Evolutionary conservation across 2,329 filamentous ascomycete genomes (phyloP).

Genomic region (Bipolaris gigantea): DNA sequence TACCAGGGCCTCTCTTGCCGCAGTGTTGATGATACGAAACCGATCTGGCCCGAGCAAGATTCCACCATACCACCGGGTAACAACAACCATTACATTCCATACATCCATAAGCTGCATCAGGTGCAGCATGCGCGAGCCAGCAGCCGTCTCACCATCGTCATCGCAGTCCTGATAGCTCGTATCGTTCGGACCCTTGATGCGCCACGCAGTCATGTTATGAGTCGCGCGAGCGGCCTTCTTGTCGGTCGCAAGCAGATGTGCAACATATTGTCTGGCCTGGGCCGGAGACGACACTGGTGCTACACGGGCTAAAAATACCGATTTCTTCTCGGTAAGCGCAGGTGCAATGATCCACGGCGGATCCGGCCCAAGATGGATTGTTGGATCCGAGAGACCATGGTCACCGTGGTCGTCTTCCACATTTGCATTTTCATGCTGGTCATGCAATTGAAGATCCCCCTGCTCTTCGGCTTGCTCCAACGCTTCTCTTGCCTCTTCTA

Average conservation of each 20-base stretch:
- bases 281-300: slow-evolving; percentile 68
- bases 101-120: slow-evolving; percentile 93
- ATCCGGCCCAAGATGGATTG: slow-evolving; percentile 43
- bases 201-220: slow-evolving; percentile 95
- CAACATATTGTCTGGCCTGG: slow-evolving; percentile 71
- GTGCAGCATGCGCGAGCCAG: slow-evolving; percentile 81
- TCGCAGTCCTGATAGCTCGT: slow-evolving; percentile 83
- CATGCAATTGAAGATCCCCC: slow-evolving; percentile 30
- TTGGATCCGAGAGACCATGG: slow-evolving; percentile 8
- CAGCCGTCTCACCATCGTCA: slow-evolving; percentile 93
- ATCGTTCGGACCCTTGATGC: slow-evolving; percentile 65
- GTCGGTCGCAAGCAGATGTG: slow-evolving; percentile 77
- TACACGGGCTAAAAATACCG: slow-evolving; percentile 80
- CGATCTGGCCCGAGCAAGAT: slow-evolving; percentile 84
- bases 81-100: slow-evolving; percentile 90
- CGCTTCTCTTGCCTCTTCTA: slow-evolving; percentile 63
- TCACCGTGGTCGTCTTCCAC: slow-evolving; percentile 5
- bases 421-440: slow-evolving; percentile 17
- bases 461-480: slow-evolving; percentile 53
- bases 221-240: slow-evolving; percentile 83
- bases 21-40: slow-evolving; percentile 87
- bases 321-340: slow-evolving; percentile 77
- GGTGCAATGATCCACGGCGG: slow-evolving; percentile 75
- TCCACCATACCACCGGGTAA: slow-evolving; percentile 94
- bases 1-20: slow-evolving; percentile 81